phyloP scores from a whole-genome alignment of 148 eudicot species.

The Fagopyrum esculentum region DNA sequence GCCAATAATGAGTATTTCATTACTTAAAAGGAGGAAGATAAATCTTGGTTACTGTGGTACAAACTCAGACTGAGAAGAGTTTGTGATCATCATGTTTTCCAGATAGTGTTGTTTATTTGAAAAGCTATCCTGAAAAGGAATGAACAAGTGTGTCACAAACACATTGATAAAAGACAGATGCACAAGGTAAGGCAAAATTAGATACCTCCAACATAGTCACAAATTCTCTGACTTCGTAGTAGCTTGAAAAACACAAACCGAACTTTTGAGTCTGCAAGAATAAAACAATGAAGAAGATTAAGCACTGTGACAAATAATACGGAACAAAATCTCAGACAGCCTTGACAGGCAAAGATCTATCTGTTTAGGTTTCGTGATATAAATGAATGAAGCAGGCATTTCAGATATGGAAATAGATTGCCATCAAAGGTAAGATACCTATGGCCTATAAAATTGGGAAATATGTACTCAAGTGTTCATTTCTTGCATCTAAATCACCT shows the following conservation, averaged over 20 bases:
- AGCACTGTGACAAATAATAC: not conserved
- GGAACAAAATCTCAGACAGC: not conserved
- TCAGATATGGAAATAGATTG: not conserved
- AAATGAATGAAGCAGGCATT: not conserved
- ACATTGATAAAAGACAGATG: not conserved
- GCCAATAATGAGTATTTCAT: not conserved
- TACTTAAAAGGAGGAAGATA: not conserved
- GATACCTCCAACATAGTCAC: constrained; percentile 48
- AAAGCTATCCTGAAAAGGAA: constrained; percentile 37
- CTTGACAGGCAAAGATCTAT: not conserved
- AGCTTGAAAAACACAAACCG: constrained; percentile 48
- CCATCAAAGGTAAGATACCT: not conserved
- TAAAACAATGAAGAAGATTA: not conserved
- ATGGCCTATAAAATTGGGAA: not conserved
- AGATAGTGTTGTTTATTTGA: constrained; percentile 20
- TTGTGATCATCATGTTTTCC: constrained; percentile 23
- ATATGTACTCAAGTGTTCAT: not conserved
- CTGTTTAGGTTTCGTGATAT: not conserved
- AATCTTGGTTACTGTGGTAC: constrained; percentile 23
- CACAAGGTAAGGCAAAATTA: not conserved
- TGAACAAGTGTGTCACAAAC: not conserved
- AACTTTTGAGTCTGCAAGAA: constrained; percentile 77
- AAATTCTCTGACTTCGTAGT: constrained; percentile 37
- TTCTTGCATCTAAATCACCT: not conserved
- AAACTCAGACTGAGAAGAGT: constrained; percentile 50